Conservation (phyloP, 768 basidiomycete genomes). For the Trametes punicea region DNA sequence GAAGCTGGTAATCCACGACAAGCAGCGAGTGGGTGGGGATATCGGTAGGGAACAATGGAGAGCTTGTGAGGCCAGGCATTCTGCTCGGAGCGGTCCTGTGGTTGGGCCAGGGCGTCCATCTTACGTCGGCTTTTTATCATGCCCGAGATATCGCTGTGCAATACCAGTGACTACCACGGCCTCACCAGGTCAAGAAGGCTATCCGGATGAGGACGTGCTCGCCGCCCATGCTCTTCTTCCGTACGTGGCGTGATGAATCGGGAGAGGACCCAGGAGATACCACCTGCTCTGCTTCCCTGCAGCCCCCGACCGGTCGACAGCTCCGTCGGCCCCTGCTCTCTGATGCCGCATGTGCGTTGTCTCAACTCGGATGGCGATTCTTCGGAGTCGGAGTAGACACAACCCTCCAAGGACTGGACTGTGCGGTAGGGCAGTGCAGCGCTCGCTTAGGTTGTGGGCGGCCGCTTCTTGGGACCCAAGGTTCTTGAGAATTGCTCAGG, state of each 20-base stretch:
- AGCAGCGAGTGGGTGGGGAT: constrained; percentile 53
- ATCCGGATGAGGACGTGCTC: constrained; percentile 16
- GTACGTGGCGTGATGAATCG: constrained; percentile 12
- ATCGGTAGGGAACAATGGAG: constrained; percentile 48
- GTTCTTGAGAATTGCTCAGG: neutral
- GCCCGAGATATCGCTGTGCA: constrained; percentile 1
- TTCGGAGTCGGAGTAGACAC: neutral
- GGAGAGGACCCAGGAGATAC: neutral
- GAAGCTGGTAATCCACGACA: constrained; percentile 50
- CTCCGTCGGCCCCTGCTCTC: constrained; percentile 3
- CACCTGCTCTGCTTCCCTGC: constrained; percentile 8
- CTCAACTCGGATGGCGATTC: constrained; percentile 1
- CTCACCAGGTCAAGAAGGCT: constrained; percentile 13
- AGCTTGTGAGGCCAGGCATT: constrained; percentile 29
- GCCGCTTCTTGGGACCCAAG: constrained; percentile 9
- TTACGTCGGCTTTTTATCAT: constrained; percentile 11
- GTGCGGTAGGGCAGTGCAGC: constrained; percentile 2
- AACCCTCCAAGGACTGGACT: neutral
- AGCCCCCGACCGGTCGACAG: constrained; percentile 13
- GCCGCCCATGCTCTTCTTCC: constrained; percentile 5
- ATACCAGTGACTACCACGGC: neutral
- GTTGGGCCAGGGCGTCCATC: neutral
- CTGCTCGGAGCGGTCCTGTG: constrained; percentile 21
- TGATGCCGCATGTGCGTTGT: neutral
- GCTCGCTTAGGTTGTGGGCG: constrained; percentile 2